phyloP scores from a whole-genome alignment of 208 protist species.

The Leishmania guyanensis region DNA sequence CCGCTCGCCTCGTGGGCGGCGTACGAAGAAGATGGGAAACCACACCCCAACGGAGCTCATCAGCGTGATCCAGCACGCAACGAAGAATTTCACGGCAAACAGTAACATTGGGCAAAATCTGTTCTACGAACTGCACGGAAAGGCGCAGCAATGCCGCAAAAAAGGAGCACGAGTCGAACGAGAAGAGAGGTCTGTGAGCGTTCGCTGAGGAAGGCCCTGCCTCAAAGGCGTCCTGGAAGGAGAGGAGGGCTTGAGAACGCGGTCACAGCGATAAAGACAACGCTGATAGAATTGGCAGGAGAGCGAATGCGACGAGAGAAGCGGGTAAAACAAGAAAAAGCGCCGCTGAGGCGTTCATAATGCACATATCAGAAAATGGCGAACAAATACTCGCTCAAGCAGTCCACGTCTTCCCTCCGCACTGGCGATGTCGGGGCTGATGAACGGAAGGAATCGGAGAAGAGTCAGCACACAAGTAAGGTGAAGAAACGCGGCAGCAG shows the following conservation, averaged over 20 bases:
- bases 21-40: conserved; percentile 42
- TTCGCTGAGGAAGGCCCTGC: neutral
- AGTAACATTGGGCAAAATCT: conserved; percentile 13
- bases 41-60: conserved; percentile 58
- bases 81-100: conserved; percentile 30
- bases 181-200: neutral
- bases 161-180: neutral
- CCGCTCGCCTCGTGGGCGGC: conserved; percentile 14
- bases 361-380: neutral
- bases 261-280: neutral
- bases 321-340: neutral
- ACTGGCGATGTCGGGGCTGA: neutral
- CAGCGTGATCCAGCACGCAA: conserved; percentile 40
- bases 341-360: neutral
- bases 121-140: neutral
- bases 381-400: neutral
- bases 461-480: neutral
- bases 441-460: neutral
- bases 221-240: neutral
- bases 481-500: neutral
- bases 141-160: neutral
- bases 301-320: neutral
- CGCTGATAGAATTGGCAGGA: neutral
- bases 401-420: neutral
- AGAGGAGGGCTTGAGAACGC: neutral